phyloP scores from a whole-genome alignment of 768 basidiomycete genomes.

The Trametes sanguinea region DNA sequence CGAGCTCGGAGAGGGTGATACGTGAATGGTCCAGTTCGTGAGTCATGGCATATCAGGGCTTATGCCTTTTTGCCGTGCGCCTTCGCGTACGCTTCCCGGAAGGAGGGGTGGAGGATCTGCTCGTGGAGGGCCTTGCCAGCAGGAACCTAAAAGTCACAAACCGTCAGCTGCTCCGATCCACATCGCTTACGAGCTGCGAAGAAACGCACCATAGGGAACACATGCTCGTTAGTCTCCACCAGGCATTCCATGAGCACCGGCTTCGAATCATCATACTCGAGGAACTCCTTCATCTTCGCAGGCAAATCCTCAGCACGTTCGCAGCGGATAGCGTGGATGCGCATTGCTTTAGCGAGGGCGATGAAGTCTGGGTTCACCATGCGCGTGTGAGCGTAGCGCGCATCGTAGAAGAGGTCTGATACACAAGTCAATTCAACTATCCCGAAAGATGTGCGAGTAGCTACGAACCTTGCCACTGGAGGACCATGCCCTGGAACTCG shows the following conservation, averaged over 20 bases:
- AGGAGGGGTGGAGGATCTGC: constrained; percentile 66
- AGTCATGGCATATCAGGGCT: neutral
- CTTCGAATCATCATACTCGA: constrained; percentile 86
- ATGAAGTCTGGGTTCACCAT: constrained; percentile 98
- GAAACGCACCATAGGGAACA: constrained; percentile 82
- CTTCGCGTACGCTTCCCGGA: constrained; percentile 29
- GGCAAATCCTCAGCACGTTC: constrained; percentile 73
- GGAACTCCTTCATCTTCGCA: constrained; percentile 97
- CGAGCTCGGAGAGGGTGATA: too few species aligned
- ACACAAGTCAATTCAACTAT: constrained; percentile 8
- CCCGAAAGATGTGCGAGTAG: neutral
- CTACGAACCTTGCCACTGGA: constrained; percentile 93
- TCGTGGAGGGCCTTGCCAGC: constrained; percentile 96
- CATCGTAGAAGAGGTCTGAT: constrained; percentile 91
- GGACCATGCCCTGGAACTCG: constrained; percentile 98
- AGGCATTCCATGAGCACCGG: constrained; percentile 91
- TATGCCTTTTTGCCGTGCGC: constrained; percentile 23
- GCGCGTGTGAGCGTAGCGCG: constrained; percentile 92
- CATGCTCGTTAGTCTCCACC: constrained; percentile 83
- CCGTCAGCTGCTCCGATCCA: constrained; percentile 2
- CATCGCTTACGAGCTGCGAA: neutral
- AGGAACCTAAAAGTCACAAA: constrained; percentile 55
- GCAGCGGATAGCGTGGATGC: constrained; percentile 87
- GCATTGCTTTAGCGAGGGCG: constrained; percentile 86
- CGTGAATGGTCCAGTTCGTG: neutral